A percentile compares a stretch with the other conserved stretches of the same genome.
Conservation (phyloP, 805 yeast species). For the Zygotorulaspora sp. region DNA sequence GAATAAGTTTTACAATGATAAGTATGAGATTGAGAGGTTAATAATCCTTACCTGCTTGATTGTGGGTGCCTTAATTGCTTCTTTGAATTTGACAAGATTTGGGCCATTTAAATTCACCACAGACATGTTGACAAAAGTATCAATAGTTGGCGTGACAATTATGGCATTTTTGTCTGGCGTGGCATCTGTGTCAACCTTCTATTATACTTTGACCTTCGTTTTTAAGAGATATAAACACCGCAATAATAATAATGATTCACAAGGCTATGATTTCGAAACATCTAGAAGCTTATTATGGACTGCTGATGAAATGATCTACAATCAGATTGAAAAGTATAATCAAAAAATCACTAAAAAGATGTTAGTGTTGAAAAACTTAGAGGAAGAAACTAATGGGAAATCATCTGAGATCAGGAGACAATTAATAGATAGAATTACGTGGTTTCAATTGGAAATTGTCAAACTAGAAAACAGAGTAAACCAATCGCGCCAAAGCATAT, state of each 20-base stretch:
- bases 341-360: conserved; percentile 20
- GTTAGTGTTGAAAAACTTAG: conserved; percentile 14
- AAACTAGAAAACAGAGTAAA: conserved; percentile 18
- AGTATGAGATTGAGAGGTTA: conserved; percentile 21
- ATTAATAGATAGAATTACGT: conserved; percentile 26
- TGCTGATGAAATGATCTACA: conserved; percentile 17
- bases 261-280: conserved; percentile 12
- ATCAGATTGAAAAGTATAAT: conserved; percentile 21
- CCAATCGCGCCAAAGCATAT: conserved; percentile 16
- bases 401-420: conserved; percentile 14
- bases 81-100: conserved; percentile 17
- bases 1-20: conserved; percentile 32
- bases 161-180: conserved; percentile 34
- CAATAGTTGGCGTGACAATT: conserved; percentile 32
- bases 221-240: conserved; percentile 1
- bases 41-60: conserved; percentile 19
- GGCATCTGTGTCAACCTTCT: conserved; percentile 33
- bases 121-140: conserved; percentile 31
- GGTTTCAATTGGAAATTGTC: conserved; percentile 27
- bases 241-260: conserved; percentile 1
- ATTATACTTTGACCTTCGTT: conserved; percentile 23
- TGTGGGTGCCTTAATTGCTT: conserved; percentile 13
- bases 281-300: conserved; percentile 25
- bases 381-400: conserved; percentile 16
- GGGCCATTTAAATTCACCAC: conserved; percentile 32